Conservation (phyloP, 352 stramenopile species). For the Stephanocyclus meneghinianus region DNA sequence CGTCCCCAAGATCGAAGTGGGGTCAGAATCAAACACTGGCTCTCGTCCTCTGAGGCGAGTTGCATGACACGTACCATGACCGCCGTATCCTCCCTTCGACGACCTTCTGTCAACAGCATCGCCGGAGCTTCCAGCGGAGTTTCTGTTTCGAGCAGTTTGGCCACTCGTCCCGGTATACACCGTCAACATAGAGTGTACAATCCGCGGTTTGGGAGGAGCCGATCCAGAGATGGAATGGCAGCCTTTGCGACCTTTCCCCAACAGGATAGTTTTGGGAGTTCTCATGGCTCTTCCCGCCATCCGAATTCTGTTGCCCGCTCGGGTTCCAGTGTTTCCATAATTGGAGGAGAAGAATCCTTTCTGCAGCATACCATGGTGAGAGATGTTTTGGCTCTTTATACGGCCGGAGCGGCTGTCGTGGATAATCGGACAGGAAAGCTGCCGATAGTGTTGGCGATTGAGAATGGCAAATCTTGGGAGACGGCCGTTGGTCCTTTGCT, state of each 20-base stretch:
- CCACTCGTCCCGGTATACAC: not conserved
- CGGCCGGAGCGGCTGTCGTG: slow-evolving; percentile 27
- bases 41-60: slow-evolving; percentile 30
- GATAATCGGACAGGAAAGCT: slow-evolving; percentile 49
- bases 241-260: slow-evolving; percentile 19
- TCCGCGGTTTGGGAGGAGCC: slow-evolving; percentile 47
- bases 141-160: slow-evolving; percentile 1
- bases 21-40: slow-evolving; percentile 27
- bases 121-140: not conserved
- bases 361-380: slow-evolving; percentile 44
- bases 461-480: slow-evolving; percentile 56
- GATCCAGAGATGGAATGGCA: slow-evolving; percentile 23
- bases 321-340: slow-evolving; percentile 9
- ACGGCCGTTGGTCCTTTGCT: slow-evolving; percentile 38
- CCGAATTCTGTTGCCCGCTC: not conserved
- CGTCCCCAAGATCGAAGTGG: slow-evolving; percentile 18
- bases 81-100: not conserved
- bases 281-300: slow-evolving; percentile 1
- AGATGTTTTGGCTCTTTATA: slow-evolving; percentile 46
- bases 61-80: not conserved
- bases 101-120: slow-evolving; percentile 4
- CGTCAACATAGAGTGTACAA: slow-evolving; percentile 37
- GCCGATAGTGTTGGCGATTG: slow-evolving; percentile 51
- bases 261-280: slow-evolving; percentile 9
- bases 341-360: slow-evolving; percentile 24